Evolutionary conservation across 345 rosid species (phyloP), one percentile per base, ranked within the genome.

Genomic region (Moringa oleifera): DNA sequence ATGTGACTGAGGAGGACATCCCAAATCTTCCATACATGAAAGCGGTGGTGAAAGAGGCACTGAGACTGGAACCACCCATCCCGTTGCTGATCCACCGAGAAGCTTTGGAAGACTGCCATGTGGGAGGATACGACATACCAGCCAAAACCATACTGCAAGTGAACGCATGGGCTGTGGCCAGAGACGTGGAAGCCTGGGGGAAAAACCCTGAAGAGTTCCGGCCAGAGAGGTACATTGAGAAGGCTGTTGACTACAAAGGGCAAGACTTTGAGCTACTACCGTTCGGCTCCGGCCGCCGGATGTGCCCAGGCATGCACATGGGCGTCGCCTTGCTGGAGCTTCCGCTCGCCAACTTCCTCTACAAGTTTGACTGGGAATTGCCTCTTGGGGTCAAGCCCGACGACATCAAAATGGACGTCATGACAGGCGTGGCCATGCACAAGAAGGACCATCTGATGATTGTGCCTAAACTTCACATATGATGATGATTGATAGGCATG

Each of bases 271-370:
- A 73, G 68, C 69, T 73, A 2, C 63, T 77, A 62, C 78, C 81
- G 19, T 77, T 77, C 4, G 78, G 81, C 0, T 66, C 78, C 0
- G 81, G 81, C 12, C 17, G 78, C 18, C 63, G 78, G 37, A 70
- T 77, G 71, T 77, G 80, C 33, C 80, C 77, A 0, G 80, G 75
- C 0, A 69, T 77, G 74, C 65, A 67, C 12, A 67, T 77, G 25
- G 80, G 77, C 0, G 37, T 67, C 2, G 78, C 72, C 0, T 62
- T 62, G 68, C 63, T 77, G 0, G 81, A 73, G 70, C 71, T 77
- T 63, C 75, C 80, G 0, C 63, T 25, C 0, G 75, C 77, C 2
- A 72, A 76, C 18, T 64, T 76, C 47, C 66, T 76, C 11, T 51
- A 46, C 25, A 55, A 62, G 0, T 77, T 70, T 21, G 59, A 77